These are phyloP conservation scores for Auriculariales sp. DNA, from an alignment of 768 basidiomycete species.

Conservation along the genomic window DNA sequence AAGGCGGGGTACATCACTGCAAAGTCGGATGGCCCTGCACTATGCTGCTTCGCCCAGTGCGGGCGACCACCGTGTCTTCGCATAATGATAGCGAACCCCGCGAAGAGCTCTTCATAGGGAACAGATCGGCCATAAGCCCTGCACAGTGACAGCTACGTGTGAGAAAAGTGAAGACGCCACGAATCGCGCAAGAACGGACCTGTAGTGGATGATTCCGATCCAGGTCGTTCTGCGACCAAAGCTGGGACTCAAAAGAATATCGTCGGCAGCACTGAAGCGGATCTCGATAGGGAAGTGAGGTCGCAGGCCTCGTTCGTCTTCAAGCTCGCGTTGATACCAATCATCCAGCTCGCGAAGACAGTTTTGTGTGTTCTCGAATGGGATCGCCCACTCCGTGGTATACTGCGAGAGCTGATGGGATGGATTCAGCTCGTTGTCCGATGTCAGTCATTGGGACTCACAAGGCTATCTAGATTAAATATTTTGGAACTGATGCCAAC, in stretches of 20 bases:
- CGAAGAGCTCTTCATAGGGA: constrained; percentile 68
- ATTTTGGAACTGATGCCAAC: constrained; percentile 71
- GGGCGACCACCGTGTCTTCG: constrained; percentile 62
- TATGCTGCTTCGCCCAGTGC: constrained; percentile 94
- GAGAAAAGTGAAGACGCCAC: not conserved
- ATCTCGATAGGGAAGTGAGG: constrained; percentile 92
- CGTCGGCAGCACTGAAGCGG: constrained; percentile 74
- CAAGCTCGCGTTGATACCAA: constrained; percentile 57
- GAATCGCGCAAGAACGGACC: no score
- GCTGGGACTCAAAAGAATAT: constrained; percentile 90
- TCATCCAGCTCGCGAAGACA: constrained; percentile 58
- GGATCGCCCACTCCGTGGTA: constrained; percentile 92
- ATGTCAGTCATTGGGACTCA: constrained; percentile 26
- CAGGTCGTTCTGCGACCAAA: constrained; percentile 68
- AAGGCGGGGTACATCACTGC: constrained; percentile 67
- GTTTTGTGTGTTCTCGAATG: constrained; percentile 45
- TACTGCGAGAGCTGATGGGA: constrained; percentile 78
- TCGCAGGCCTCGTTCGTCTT: constrained; percentile 57
- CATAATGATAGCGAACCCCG: constrained; percentile 60
- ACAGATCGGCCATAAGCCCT: constrained; percentile 80
- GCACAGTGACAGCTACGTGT: constrained; percentile 1
- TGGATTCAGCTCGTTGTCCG: no score
- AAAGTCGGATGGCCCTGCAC: constrained; percentile 47
- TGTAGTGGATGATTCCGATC: constrained; percentile 97
- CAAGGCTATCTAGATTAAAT: constrained; percentile 89